Conservation (phyloP, 208 protist species). For the Crithidia acanthocephali region DNA sequence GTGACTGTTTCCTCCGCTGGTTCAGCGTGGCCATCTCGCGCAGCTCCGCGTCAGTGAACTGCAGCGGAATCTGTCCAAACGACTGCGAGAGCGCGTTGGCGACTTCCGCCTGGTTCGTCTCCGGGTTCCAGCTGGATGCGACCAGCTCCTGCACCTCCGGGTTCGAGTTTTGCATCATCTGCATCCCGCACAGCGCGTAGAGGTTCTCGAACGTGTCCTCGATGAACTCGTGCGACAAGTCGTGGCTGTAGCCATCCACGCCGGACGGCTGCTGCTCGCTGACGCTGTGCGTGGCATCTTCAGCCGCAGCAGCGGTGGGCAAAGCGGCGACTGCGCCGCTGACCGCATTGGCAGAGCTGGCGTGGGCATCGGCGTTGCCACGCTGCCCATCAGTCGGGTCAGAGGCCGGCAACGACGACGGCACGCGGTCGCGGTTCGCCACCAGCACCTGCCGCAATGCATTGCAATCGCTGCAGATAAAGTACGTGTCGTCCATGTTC, state of each 20-base stretch:
- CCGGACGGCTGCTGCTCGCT: neutral
- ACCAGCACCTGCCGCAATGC: conserved; percentile 43
- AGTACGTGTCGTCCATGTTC: conserved; percentile 52
- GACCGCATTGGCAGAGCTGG: neutral
- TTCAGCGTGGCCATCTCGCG: conserved; percentile 37
- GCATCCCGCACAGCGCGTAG: conserved; percentile 64
- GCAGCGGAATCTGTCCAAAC: conserved; percentile 50
- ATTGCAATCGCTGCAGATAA: conserved; percentile 80
- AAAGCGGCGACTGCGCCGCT: neutral
- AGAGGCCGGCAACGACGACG: neutral
- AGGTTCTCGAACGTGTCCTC: conserved; percentile 87
- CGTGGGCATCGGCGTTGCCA: neutral
- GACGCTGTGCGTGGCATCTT: neutral
- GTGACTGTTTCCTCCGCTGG: conserved; percentile 9
- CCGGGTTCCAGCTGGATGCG: conserved; percentile 28
- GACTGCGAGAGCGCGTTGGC: conserved; percentile 39
- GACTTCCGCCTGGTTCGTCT: conserved; percentile 28
- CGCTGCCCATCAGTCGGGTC: too few species aligned
- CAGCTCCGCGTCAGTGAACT: conserved; percentile 53
- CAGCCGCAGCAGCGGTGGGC: neutral
- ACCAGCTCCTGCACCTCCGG: conserved; percentile 45
- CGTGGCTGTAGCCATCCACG: conserved; percentile 51
- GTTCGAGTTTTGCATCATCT: conserved; percentile 61
- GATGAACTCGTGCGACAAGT: conserved; percentile 77
- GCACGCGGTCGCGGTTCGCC: conserved; percentile 8